Evolutionary conservation across 495 filamentous ascomycete species (phyloP).

Genomic region (Hypoxylon trugodes): DNA sequence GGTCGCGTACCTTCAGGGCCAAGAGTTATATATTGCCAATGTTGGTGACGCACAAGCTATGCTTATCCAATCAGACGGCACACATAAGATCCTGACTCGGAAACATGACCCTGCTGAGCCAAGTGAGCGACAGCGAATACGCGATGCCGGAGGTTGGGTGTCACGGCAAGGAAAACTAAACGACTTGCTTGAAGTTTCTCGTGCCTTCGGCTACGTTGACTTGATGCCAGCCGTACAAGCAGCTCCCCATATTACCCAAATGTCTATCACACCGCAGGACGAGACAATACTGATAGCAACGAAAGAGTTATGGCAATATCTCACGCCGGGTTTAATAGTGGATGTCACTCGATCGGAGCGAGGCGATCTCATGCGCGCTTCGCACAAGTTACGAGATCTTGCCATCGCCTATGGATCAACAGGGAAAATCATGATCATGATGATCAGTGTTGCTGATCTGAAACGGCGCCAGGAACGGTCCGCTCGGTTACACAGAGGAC

Average conservation of each 20-base stretch:
- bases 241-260: conserved; percentile 81
- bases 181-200: conserved; percentile 87
- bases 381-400: conserved; percentile 92
- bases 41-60: conserved; percentile 95
- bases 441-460: conserved; percentile 89
- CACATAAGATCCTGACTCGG: conserved; percentile 78
- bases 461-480: conserved; percentile 78
- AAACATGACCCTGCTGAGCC: conserved; percentile 92
- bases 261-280: conserved; percentile 85
- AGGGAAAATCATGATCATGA: conserved; percentile 98
- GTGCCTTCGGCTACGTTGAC: conserved; percentile 93
- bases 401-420: conserved; percentile 94
- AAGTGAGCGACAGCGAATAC: conserved; percentile 84
- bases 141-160: conserved; percentile 94
- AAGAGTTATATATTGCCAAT: conserved; percentile 93
- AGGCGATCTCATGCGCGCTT: conserved; percentile 90
- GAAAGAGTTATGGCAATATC: conserved; percentile 91
- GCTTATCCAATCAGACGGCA: conserved; percentile 86
- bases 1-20: conserved; percentile 85
- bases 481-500: conserved; percentile 67
- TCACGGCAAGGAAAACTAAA: conserved; percentile 93
- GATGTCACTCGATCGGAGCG: conserved; percentile 87
- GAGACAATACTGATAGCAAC: conserved; percentile 93
- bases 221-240: conserved; percentile 93
- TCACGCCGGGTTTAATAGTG: conserved; percentile 87